Percentiles rank a stretch among this genome's conserved stretches.
Conservation (phyloP, 208 protist species). For the Phytomonas sp. region DNA sequence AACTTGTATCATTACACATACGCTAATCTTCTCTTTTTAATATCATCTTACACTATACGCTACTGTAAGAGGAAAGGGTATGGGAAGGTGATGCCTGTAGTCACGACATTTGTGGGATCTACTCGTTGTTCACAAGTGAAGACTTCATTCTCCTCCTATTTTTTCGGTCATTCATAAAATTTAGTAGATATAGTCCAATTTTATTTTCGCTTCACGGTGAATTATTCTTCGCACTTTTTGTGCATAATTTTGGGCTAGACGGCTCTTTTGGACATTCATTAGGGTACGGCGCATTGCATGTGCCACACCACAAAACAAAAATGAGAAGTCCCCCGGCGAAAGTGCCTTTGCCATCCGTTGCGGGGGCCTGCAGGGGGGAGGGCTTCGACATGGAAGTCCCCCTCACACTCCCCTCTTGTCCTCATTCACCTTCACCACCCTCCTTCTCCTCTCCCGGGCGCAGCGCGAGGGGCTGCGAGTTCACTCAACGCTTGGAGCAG, state of each 20-base stretch:
- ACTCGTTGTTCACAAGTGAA: background rate
- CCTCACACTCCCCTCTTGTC: background rate
- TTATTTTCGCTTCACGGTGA: background rate
- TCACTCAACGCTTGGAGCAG: constrained; percentile 30
- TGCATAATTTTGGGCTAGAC: background rate
- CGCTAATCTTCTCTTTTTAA: background rate
- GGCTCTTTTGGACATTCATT: background rate
- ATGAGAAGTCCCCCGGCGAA: background rate
- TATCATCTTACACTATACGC: background rate
- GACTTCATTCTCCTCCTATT: background rate
- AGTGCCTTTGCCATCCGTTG: background rate
- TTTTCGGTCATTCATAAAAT: background rate
- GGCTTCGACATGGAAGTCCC: background rate
- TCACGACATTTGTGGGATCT: background rate
- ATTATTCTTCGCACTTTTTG: background rate
- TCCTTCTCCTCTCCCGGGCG: background rate
- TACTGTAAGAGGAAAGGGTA: background rate
- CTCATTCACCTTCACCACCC: background rate
- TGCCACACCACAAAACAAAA: background rate
- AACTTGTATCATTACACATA: background rate
- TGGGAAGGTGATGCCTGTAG: background rate
- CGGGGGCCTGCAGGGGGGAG: background rate
- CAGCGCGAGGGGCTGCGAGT: constrained; percentile 14
- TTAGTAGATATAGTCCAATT: background rate
- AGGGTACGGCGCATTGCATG: background rate